These are phyloP conservation scores for Pseudogymnoascus sp. DNA, from an alignment of 2,329 filamentous ascomycete genomes.

Conservation along the genomic window DNA sequence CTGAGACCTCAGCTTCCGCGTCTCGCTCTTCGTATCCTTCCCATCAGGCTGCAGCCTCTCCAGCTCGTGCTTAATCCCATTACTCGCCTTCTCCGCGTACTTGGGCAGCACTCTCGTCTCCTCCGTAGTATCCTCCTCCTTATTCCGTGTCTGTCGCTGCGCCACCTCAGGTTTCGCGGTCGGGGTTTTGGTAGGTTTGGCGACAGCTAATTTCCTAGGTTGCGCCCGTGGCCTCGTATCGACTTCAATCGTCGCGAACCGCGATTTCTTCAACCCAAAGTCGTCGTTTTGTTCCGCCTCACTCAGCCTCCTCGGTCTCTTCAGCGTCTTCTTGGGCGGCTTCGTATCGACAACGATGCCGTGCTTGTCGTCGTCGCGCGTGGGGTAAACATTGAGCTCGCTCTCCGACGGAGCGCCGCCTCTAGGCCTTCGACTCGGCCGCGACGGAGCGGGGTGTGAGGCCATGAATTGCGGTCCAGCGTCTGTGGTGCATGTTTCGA, in stretches of 20 bases:
- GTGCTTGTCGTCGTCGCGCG: neutral
- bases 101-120: constrained; percentile 25
- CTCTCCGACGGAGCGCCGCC: neutral
- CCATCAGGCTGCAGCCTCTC: constrained; percentile 44
- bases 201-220: neutral
- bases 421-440: constrained; percentile 3
- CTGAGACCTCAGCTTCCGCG: constrained; percentile 75
- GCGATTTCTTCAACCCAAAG: neutral
- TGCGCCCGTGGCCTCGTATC: neutral
- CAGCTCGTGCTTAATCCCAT: constrained; percentile 55
- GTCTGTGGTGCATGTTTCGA: constrained; percentile 6
- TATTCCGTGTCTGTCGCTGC: constrained; percentile 14
- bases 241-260: neutral
- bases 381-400: neutral
- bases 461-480: neutral
- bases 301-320: neutral
- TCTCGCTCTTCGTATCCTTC: constrained; percentile 43
- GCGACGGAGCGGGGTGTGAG: neutral
- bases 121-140: neutral
- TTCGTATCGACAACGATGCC: neutral
- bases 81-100: constrained; percentile 50
- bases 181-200: neutral
- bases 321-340: neutral
- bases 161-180: constrained; percentile 13
- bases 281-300: neutral